Percentiles rank a stretch among this genome's conserved stretches.
These are phyloP conservation scores for Globisporangium paroecandrum DNA, from an alignment of 352 stramenopile genomes.

Conservation along the genomic window DNA sequence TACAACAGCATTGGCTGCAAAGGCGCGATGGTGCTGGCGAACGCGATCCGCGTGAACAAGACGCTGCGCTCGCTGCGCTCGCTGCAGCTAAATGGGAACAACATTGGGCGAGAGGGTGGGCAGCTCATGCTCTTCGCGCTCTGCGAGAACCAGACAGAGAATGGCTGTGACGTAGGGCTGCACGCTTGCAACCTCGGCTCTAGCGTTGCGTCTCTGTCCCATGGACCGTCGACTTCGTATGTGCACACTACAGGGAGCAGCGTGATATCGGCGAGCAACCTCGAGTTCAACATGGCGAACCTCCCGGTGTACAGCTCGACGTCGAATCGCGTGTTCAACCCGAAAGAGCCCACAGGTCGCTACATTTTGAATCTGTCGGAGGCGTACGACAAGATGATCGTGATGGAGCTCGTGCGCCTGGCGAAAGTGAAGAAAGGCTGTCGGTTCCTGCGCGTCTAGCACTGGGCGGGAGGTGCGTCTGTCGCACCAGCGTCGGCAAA, in stretches of 20 bases:
- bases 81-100: conserved; percentile 77
- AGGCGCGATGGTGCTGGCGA: conserved; percentile 66
- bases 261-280: neutral
- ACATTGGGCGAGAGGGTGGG: conserved; percentile 62
- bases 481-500: conserved; percentile 20
- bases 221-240: conserved; percentile 1
- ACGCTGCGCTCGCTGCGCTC: conserved; percentile 60
- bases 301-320: conserved; percentile 46
- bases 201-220: conserved; percentile 18
- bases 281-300: conserved; percentile 28
- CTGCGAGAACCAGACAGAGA: conserved; percentile 48
- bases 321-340: conserved; percentile 54
- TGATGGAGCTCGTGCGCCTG: conserved; percentile 68
- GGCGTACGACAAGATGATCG: conserved; percentile 80
- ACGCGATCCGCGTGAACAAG: conserved; percentile 51
- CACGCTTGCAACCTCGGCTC: conserved; percentile 57
- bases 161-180: conserved; percentile 56
- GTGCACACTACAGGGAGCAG: neutral
- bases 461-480: conserved; percentile 26
- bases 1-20: conserved; percentile 80
- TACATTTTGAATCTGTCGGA: conserved; percentile 66
- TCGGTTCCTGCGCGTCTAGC: conserved; percentile 58
- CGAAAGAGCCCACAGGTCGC: conserved; percentile 60
- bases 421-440: conserved; percentile 71
- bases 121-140: conserved; percentile 65